These are phyloP conservation scores for Agarophyton chilense DNA, from an alignment of 23 red algal species.

Conservation along the genomic window DNA sequence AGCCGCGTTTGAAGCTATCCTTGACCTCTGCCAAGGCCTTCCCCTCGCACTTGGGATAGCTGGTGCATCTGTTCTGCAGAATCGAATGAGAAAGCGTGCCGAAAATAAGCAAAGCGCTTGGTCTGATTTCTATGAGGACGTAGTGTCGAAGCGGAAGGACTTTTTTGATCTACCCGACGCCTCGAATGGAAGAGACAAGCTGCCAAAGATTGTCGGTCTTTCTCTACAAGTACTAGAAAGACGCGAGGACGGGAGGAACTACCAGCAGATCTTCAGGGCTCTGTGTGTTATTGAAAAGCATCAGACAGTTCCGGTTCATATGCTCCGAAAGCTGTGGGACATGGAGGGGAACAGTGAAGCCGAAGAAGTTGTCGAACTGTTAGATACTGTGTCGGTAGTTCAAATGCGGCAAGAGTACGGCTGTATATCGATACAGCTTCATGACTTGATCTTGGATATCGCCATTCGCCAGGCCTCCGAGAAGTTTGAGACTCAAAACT, in stretches of 20 bases:
- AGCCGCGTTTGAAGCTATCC: neutral
- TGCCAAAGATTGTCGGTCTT: conserved; percentile 15
- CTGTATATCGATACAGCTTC: neutral
- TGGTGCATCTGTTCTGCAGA: neutral
- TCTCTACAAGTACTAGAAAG: neutral
- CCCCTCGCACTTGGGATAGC: conserved; percentile 13
- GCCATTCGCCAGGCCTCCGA: neutral
- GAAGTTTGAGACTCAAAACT: neutral
- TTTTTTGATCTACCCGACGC: neutral
- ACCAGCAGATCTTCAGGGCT: conserved; percentile 1
- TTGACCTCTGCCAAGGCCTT: conserved; percentile 20
- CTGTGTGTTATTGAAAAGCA: conserved; percentile 19
- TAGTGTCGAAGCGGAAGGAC: conserved; percentile 13
- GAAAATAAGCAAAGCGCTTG: neutral
- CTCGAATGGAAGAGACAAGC: neutral
- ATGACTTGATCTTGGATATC: conserved; percentile 15
- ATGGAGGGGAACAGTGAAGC: neutral
- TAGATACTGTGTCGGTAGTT: neutral
- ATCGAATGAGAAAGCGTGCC: neutral
- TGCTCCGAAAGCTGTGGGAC: conserved; percentile 28
- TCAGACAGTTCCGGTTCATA: conserved; percentile 9
- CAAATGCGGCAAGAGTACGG: neutral
- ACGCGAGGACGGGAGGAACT: neutral
- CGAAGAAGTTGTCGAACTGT: conserved; percentile 6
- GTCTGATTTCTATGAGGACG: conserved; percentile 23